Conservation (phyloP, 805 yeast species). For the Isabelozyma rhagii region DNA sequence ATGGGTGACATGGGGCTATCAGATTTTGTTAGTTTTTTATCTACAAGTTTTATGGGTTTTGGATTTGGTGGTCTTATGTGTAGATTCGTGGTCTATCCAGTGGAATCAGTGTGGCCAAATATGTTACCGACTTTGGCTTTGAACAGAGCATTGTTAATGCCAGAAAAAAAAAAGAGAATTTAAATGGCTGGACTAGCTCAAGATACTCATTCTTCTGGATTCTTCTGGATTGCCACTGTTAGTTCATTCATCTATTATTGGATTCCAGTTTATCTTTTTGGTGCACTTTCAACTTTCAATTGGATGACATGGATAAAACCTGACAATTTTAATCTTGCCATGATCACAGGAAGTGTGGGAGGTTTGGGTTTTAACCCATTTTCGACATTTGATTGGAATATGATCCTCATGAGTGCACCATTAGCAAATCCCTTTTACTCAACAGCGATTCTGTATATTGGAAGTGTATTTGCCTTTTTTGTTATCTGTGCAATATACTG, state of each 20-base stretch:
- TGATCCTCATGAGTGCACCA: slow-evolving; percentile 20
- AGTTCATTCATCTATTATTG: slow-evolving; percentile 41
- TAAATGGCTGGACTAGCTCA: slow-evolving; percentile 30
- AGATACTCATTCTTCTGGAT: slow-evolving; percentile 17
- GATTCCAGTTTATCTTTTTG: slow-evolving; percentile 43
- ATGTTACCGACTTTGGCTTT: slow-evolving; percentile 26
- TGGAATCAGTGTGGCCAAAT: slow-evolving; percentile 52
- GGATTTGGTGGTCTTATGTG: slow-evolving; percentile 28
- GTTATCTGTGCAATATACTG: slow-evolving; percentile 17
- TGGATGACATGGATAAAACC: slow-evolving; percentile 64
- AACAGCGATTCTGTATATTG: slow-evolving; percentile 12
- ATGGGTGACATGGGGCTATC: slow-evolving; percentile 21
- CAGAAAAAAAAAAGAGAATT: slow-evolving; percentile 23
- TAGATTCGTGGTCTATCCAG: slow-evolving; percentile 46
- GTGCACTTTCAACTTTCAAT: slow-evolving; percentile 41
- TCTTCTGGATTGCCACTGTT: slow-evolving; percentile 9
- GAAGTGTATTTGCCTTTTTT: slow-evolving; percentile 14
- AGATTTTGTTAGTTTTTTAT: slow-evolving; percentile 17
- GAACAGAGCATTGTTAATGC: slow-evolving; percentile 20
- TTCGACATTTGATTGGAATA: slow-evolving; percentile 53
- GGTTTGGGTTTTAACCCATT: slow-evolving; percentile 58
- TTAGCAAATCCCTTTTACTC: slow-evolving; percentile 44
- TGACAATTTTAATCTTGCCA: slow-evolving; percentile 44
- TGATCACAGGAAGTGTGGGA: slow-evolving; percentile 42
- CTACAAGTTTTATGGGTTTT: slow-evolving; percentile 26